These are phyloP conservation scores for Boletus subluridellus DNA, from an alignment of 1,284 basidiomycete genomes.

Conservation along the genomic window DNA sequence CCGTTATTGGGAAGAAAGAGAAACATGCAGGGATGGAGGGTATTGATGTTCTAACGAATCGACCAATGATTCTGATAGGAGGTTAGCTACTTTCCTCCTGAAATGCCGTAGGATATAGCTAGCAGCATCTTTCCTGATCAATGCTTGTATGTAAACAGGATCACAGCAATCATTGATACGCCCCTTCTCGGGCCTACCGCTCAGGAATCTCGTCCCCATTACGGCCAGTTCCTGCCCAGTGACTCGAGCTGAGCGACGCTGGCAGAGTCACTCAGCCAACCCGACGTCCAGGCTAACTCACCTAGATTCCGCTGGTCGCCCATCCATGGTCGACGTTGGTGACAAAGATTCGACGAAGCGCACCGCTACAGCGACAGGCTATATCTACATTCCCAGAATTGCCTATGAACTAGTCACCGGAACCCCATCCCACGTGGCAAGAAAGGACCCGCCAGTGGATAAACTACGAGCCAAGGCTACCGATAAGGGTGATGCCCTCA, in stretches of 20 bases:
- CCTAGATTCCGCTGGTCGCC: conserved; percentile 62
- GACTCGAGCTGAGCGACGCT: conserved; percentile 21
- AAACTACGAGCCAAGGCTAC: conserved; percentile 48
- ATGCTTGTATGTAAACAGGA: conserved; percentile 28
- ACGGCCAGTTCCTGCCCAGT: background rate
- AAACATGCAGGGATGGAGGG: conserved; percentile 83
- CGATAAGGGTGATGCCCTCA: conserved; percentile 73
- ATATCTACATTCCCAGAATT: conserved; percentile 64
- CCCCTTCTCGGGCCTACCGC: background rate
- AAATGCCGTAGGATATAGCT: conserved; percentile 19
- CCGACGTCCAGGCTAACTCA: conserved; percentile 54
- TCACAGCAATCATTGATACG: conserved; percentile 4
- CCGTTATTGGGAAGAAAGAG: conserved; percentile 74
- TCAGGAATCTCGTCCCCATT: background rate
- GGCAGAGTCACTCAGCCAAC: conserved; percentile 19
- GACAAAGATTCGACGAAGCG: conserved; percentile 64
- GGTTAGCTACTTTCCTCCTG: conserved; percentile 58
- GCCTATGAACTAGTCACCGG: conserved; percentile 63
- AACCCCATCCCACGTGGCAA: conserved; percentile 28
- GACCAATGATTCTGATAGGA: conserved; percentile 90
- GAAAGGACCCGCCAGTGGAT: conserved; percentile 23
- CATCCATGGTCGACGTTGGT: conserved; percentile 79
- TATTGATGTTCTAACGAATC: conserved; percentile 71
- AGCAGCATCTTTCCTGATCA: conserved; percentile 26
- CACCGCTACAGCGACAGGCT: conserved; percentile 71